Evolutionary conservation across 495 filamentous ascomycete species (phyloP).

Genomic region (Tuber magnatum): DNA sequence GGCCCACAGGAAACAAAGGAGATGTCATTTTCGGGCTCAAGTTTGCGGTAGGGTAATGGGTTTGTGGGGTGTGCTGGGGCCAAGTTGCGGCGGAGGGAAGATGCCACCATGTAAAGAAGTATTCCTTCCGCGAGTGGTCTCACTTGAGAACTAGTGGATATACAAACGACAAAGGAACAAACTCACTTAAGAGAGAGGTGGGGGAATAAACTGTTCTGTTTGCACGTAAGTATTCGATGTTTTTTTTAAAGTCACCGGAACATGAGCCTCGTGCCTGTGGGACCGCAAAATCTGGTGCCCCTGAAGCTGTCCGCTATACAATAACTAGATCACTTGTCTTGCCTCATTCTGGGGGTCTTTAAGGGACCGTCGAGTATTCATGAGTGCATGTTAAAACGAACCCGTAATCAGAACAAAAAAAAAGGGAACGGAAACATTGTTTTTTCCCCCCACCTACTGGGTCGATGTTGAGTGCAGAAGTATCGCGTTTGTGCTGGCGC

Average conservation of each 20-base stretch:
- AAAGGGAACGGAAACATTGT: not conserved
- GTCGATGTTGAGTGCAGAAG: too few species aligned
- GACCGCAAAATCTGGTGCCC: not conserved
- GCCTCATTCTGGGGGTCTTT: not conserved
- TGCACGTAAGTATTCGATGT: not conserved
- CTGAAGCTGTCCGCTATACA: not conserved
- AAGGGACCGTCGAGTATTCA: not conserved
- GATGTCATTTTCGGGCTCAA: too few species aligned
- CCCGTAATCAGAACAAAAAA: too few species aligned
- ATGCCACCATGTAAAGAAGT: not conserved
- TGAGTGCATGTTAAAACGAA: not conserved
- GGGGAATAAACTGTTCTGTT: not conserved
- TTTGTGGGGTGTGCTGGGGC: not conserved
- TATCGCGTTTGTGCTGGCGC: not conserved
- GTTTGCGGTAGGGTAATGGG: not conserved
- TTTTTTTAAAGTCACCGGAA: not conserved
- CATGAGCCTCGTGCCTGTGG: not conserved
- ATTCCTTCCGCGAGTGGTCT: not conserved
- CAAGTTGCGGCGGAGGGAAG: not conserved
- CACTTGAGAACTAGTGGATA: too few species aligned
- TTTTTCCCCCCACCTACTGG: not conserved
- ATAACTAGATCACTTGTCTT: not conserved
- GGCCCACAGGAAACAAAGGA: not conserved
- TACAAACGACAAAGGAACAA: not conserved
- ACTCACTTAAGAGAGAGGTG: not conserved